Evolutionary conservation across 2,329 filamentous ascomycete species (phyloP), one percentile per base, ranked within the genome.

Genomic region (Parafenestella ontariensis): DNA sequence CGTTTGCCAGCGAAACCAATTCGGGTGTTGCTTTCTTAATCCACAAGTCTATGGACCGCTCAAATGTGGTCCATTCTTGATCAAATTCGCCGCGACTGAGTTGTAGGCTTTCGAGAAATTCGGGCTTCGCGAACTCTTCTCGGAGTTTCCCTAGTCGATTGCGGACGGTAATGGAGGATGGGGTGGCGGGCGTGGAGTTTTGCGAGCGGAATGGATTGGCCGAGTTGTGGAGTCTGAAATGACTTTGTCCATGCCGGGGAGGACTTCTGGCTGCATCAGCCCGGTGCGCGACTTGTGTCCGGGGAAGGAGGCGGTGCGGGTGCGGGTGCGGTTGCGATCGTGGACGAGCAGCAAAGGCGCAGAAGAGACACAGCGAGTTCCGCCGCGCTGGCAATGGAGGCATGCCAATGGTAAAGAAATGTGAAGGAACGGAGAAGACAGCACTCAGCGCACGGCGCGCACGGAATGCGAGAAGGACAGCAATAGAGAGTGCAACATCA

Each of bases 331-430:
- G 44, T 41, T 46, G 60, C 44, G 52, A 46, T 21, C 54, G 56
- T 42, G 61, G 51, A 49, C 62, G 69, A 39, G 65, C 64, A 37
- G 72, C 69, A 55, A 74, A 70, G 47, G 73, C 66, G 70, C 78
- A 79, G 59, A 76, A 72, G 42, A 78, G 69, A 73, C 78, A 79
- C 61, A 70, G 63, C 64, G 69, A 66, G 24, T 64, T 60, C 51
- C 65, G 70, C 61, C 62, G 71, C 36, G 62, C 49, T 21, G 66
- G 53, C 56, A 61, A 56, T 20, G 57, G 54, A 62, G 62, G 66
- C 73, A 75, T 75, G 46, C 59, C 61, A 59, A 52, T 41, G 24
- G 41, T 20, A 20, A n/a, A 24, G 20, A 21, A 8, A 33, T 26
- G 11, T n/a, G 33, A 42, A n/a, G 26, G 17, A 23, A 4, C 20